Evolutionary conservation across 371 early-diverging fungal species (phyloP), one percentile per base, ranked within the genome.

Genomic region (Mortierella sp.): DNA sequence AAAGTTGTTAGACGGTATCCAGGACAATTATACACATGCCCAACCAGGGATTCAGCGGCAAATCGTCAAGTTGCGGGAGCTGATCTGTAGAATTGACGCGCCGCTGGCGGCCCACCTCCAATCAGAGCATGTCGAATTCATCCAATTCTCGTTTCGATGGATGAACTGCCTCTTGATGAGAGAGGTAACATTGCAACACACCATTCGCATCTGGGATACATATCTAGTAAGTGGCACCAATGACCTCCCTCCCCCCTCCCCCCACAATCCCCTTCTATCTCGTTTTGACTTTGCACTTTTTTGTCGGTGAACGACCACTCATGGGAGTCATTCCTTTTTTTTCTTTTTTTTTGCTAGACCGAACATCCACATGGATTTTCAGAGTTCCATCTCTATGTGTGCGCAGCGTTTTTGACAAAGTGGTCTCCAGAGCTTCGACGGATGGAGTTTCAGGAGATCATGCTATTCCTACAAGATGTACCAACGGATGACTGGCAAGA

Each of bases 141-240:
- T 99, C 52, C 98, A 98, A 79, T 98, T 99, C 87, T 95, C 97
- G 18, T 99, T 99, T 78, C 87, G 99, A 43, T 99, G 99, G 99
- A 96, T 99, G 92, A 99, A 98, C 80, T 99, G 99, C 74, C 78
- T 99, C 54, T 83, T 99, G 74, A 95, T 98, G 94, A 88, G 99
- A 43, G 99, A 99, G 81, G 81, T 99, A 39, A 87, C 93, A 18
- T 80, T 99, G 13, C 73, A 83, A 39, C 87, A 87, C 61, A 95
- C 91, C 13, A 91, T 98, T 34, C 92, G 98, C 28, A 95, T 99
- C 93, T 98, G 99, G 97, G 99, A 99, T 70, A 96, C 98, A 8
- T 98, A 98, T 67, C 74, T 95, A 62, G 92, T 92, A 71, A 79
- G 82, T 30, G 34, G 38, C 7, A 18, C 16, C 34, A 16, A n/a